Evolutionary conservation across 2,329 filamentous ascomycete species (phyloP).

Genomic region (Blastomyces emzantsi): DNA sequence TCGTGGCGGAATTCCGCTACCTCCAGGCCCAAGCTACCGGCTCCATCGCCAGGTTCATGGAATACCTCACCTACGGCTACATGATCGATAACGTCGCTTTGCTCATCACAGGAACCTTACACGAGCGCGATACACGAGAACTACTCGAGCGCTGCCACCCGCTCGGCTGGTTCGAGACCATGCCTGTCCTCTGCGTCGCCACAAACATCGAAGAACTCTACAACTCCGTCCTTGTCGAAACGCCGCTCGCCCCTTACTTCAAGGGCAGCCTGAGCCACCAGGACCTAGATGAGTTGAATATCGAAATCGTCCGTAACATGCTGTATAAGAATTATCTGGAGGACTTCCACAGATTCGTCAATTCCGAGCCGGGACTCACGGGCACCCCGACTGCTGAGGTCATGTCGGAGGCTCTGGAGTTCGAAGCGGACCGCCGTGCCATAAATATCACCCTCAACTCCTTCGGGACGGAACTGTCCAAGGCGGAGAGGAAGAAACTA

Average conservation of each 20-base stretch:
- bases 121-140: conserved; percentile 94
- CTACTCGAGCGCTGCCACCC: conserved; percentile 93
- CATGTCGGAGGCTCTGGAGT: conserved; percentile 93
- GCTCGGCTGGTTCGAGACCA: conserved; percentile 96
- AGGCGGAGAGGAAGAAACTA: conserved; percentile 88
- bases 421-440: conserved; percentile 89
- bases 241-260: conserved; percentile 91
- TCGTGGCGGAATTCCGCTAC: conserved; percentile 95
- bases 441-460: conserved; percentile 99
- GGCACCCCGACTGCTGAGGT: conserved; percentile 86
- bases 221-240: conserved; percentile 96
- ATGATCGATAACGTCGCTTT: conserved; percentile 99
- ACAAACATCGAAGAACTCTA: conserved; percentile 99
- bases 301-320: conserved; percentile 97
- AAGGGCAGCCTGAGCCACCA: conserved; percentile 94
- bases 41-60: conserved; percentile 87
- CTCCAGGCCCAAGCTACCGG: conserved; percentile 89
- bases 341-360: conserved; percentile 93
- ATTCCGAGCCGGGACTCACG: conserved; percentile 73
- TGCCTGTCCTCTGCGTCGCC: conserved; percentile 94
- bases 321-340: conserved; percentile 99
- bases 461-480: conserved; percentile 91
- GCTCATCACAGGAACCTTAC: conserved; percentile 92
- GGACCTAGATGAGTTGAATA: conserved; percentile 96
- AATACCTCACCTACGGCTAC: conserved; percentile 97